A percentile compares a stretch with the other conserved stretches of the same genome.
Evolutionary conservation across 495 filamentous ascomycete genomes (phyloP).

Genomic region (Penicillium goetzii): DNA sequence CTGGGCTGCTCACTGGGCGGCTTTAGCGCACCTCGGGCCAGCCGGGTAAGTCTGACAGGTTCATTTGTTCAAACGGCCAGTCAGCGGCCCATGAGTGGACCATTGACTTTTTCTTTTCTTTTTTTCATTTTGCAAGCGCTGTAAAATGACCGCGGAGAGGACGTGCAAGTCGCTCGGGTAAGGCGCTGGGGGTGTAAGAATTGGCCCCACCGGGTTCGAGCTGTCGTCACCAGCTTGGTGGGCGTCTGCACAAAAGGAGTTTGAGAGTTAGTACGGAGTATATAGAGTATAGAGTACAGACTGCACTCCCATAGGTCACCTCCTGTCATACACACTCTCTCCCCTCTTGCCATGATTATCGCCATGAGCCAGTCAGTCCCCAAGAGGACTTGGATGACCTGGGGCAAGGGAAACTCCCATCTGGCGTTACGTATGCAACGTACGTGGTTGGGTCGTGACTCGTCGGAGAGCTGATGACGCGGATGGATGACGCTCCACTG

Average conservation of each 20-base stretch:
- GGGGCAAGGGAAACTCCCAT: neutral
- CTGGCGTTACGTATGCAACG: slow-evolving; percentile 27
- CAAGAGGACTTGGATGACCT: neutral
- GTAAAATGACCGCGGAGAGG: neutral
- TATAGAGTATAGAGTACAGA: neutral
- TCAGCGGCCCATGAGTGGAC: slow-evolving; percentile 10
- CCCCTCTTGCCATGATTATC: neutral
- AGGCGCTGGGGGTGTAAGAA: slow-evolving; percentile 4
- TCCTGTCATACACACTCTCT: neutral
- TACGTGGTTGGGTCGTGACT: slow-evolving; percentile 21
- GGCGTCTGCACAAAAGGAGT: neutral
- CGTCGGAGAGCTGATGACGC: slow-evolving; percentile 27
- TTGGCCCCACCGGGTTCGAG: neutral
- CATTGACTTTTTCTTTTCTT: neutral
- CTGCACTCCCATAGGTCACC: neutral
- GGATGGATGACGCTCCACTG: slow-evolving; percentile 27
- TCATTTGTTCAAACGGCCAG: slow-evolving; percentile 5
- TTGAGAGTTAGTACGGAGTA: neutral
- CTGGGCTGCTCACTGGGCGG: neutral
- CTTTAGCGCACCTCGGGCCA: slow-evolving; percentile 4
- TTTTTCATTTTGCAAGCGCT: neutral
- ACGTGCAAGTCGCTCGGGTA: slow-evolving; percentile 5
- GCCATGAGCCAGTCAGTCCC: neutral
- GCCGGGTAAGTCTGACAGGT: slow-evolving; percentile 10
- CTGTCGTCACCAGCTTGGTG: slow-evolving; percentile 17